Percentiles rank a stretch among this genome's conserved stretches.
These are phyloP conservation scores for Fusarium oligoseptatum DNA, from an alignment of 2,329 filamentous ascomycete species.

Conservation along the genomic window DNA sequence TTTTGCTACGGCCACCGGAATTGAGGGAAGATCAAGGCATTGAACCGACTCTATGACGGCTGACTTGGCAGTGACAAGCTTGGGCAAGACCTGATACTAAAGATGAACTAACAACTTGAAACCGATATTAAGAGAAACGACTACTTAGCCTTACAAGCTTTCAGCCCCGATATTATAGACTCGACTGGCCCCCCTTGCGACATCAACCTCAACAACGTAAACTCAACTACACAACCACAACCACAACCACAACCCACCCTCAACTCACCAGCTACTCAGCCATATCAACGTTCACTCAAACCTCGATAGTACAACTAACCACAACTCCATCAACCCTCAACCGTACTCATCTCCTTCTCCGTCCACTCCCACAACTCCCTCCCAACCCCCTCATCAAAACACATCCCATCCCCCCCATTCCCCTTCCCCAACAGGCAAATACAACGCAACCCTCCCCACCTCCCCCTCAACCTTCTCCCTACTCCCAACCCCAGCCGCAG, in stretches of 20 bases:
- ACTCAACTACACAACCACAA: background rate
- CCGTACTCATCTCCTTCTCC: conserved; percentile 29
- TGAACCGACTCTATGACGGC: background rate
- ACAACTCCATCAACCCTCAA: conserved; percentile 5
- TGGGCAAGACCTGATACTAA: background rate
- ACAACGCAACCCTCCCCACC: conserved; percentile 36
- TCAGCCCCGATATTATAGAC: no score
- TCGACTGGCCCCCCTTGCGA: no score
- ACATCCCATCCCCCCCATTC: conserved; percentile 37
- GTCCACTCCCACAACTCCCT: conserved; percentile 57
- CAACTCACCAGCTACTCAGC: no score
- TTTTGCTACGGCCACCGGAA: conserved; percentile 21
- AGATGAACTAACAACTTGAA: background rate
- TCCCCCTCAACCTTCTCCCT: conserved; percentile 24
- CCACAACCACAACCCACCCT: no score
- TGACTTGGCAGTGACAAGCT: background rate
- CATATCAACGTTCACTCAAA: no score
- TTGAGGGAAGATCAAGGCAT: conserved; percentile 36
- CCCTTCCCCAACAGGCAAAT: conserved; percentile 47
- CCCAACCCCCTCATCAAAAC: conserved; percentile 48
- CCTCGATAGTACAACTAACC: background rate
- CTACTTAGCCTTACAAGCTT: background rate
- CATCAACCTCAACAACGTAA: no score
- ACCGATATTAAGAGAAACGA: background rate
- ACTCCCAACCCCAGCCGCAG: conserved; percentile 42